Percentiles rank a stretch among this genome's conserved stretches.
phyloP scores from a whole-genome alignment of 108 stramenopile genomes.

The Parietichytrium sp. region DNA sequence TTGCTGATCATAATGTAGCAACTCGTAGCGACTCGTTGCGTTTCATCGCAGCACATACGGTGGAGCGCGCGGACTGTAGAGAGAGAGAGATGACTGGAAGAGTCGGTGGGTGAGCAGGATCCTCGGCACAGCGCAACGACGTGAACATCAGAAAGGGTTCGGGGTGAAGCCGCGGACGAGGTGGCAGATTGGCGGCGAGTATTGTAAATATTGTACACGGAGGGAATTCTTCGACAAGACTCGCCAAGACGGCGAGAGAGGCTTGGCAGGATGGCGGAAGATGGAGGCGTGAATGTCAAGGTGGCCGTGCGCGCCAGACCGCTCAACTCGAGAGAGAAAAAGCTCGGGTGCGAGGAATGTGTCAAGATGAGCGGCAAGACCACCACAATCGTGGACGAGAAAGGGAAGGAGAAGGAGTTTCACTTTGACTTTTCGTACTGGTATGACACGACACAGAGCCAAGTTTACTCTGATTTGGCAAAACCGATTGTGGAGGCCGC shows the following conservation, averaged over 20 bases:
- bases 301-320: constrained; percentile 65
- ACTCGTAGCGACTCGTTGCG: no score
- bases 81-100: no score
- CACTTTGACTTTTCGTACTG: constrained; percentile 88
- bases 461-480: constrained; percentile 84
- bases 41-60: no score
- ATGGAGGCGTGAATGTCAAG: constrained; percentile 55
- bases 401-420: constrained; percentile 72
- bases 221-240: no score
- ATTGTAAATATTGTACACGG: no score
- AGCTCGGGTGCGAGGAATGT: constrained; percentile 38
- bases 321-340: constrained; percentile 50
- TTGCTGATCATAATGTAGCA: no score
- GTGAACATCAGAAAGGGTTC: no score
- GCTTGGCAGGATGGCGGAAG: not conserved
- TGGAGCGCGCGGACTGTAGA: no score
- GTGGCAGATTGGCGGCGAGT: no score
- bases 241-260: not conserved
- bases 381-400: not conserved
- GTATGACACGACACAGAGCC: constrained; percentile 68
- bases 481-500: constrained; percentile 79
- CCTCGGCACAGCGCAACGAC: no score
- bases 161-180: no score
- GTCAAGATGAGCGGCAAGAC: constrained; percentile 39
- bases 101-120: no score